These are phyloP conservation scores for Violaceomyces palustris DNA, from an alignment of 1,284 basidiomycete genomes.

Conservation along the genomic window DNA sequence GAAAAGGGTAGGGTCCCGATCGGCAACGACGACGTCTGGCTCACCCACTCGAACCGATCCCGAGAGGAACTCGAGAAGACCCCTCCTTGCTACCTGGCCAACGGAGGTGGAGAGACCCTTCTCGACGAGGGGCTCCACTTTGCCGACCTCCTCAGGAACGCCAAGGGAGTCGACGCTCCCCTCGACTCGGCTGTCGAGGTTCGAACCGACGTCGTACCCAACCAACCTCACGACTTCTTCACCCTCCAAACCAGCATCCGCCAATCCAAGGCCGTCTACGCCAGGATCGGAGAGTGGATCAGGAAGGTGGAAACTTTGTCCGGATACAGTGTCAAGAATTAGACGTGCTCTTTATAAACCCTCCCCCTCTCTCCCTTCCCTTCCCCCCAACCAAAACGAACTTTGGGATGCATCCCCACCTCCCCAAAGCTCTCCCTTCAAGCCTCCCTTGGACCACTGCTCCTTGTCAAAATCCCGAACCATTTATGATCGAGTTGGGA, in stretches of 20 bases:
- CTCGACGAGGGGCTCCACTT: constrained; percentile 24
- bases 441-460: too few relatives aligned
- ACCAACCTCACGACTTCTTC: constrained; percentile 34
- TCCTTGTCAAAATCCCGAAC: too few relatives aligned
- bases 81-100: constrained; percentile 20
- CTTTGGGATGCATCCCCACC: too few relatives aligned
- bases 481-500: too few relatives aligned
- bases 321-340: too few relatives aligned
- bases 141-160: constrained; percentile 10
- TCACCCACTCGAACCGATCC: constrained; percentile 21
- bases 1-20: constrained; percentile 7
- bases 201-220: constrained; percentile 8
- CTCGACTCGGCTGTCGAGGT: constrained; percentile 14
- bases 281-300: constrained; percentile 33
- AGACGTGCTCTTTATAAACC: too few relatives aligned
- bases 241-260: constrained; percentile 28
- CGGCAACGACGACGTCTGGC: constrained; percentile 22
- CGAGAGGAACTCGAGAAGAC: constrained; percentile 22
- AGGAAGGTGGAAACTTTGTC: too few relatives aligned
- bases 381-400: too few relatives aligned
- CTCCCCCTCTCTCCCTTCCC: too few relatives aligned
- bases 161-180: constrained; percentile 1
- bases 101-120: constrained; percentile 17
- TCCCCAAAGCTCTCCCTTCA: too few relatives aligned
- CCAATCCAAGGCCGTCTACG: constrained; percentile 17